A percentile compares a stretch with the other conserved stretches of the same genome.
These are phyloP conservation scores for Russula emetica DNA, from an alignment of 768 basidiomycete species.

Conservation along the genomic window DNA sequence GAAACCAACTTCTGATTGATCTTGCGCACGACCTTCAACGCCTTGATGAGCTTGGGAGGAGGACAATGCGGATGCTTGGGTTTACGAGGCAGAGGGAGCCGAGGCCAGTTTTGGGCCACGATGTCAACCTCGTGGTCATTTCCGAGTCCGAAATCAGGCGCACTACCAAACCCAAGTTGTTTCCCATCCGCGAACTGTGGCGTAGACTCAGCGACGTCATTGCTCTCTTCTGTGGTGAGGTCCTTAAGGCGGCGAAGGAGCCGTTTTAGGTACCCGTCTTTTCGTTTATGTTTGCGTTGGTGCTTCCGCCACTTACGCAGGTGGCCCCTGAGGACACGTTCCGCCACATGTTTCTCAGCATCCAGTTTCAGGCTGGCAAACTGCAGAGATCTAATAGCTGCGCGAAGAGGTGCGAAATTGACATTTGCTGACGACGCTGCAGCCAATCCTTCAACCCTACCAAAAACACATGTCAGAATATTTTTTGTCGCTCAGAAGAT, in stretches of 20 bases:
- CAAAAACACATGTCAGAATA: constrained; percentile 1
- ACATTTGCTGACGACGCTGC: background rate
- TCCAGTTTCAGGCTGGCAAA: constrained; percentile 26
- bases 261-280: background rate
- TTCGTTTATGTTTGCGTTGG: background rate
- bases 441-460: constrained; percentile 46
- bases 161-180: background rate
- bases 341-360: constrained; percentile 22
- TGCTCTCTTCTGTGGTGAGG: background rate
- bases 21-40: constrained; percentile 51
- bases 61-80: constrained; percentile 26
- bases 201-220: background rate
- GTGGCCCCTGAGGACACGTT: constrained; percentile 12
- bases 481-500: background rate
- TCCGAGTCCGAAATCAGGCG: background rate
- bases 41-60: constrained; percentile 47
- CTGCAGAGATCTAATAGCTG: constrained; percentile 24
- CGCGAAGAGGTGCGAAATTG: constrained; percentile 26
- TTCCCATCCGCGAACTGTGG: background rate
- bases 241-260: constrained; percentile 5
- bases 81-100: background rate
- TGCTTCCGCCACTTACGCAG: constrained; percentile 14
- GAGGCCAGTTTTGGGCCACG: constrained; percentile 9
- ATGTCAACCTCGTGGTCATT: background rate
- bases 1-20: constrained; percentile 62